Conservation (phyloP, 2,329 filamentous ascomycete species). For the Cladosporium colombiae region DNA sequence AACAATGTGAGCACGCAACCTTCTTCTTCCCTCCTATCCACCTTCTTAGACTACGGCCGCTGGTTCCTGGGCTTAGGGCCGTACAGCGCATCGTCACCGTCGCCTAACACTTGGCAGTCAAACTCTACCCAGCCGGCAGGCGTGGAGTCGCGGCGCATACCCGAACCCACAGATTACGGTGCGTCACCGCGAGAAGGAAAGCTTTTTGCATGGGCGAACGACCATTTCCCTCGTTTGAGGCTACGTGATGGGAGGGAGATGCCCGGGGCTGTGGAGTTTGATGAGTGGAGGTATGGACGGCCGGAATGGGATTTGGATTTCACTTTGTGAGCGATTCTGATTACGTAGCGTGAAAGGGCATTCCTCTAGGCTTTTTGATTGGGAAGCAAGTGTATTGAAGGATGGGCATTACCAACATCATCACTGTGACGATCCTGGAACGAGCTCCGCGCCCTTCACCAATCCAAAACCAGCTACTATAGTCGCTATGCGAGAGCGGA, state of each 20-base stretch:
- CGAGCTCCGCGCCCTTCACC: too few relatives aligned
- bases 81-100: slow-evolving; percentile 24
- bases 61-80: slow-evolving; percentile 36
- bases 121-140: not conserved
- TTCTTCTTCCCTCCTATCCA: slow-evolving; percentile 21
- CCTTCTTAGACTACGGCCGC: slow-evolving; percentile 28
- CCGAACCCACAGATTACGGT: slow-evolving; percentile 31
- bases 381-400: not conserved
- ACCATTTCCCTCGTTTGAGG: slow-evolving; percentile 47
- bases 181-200: slow-evolving; percentile 36
- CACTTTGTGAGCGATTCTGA: not conserved
- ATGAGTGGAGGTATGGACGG: slow-evolving; percentile 37
- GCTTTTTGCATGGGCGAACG: slow-evolving; percentile 43
- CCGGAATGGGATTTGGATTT: slow-evolving; percentile 35
- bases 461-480: not conserved
- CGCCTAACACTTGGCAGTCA: slow-evolving; percentile 18
- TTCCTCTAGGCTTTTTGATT: not conserved
- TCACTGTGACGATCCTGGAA: too few relatives aligned
- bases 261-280: slow-evolving; percentile 46
- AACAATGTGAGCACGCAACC: slow-evolving; percentile 22
- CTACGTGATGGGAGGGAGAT: slow-evolving; percentile 50
- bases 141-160: not conserved
- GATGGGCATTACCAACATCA: not conserved
- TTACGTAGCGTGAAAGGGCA: not conserved
- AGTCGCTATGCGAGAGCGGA: too few relatives aligned